Percentiles rank a stretch among this genome's conserved stretches.
These are phyloP conservation scores for Apiotrichum brassicae DNA, from an alignment of 1,284 basidiomycete genomes.

Conservation along the genomic window DNA sequence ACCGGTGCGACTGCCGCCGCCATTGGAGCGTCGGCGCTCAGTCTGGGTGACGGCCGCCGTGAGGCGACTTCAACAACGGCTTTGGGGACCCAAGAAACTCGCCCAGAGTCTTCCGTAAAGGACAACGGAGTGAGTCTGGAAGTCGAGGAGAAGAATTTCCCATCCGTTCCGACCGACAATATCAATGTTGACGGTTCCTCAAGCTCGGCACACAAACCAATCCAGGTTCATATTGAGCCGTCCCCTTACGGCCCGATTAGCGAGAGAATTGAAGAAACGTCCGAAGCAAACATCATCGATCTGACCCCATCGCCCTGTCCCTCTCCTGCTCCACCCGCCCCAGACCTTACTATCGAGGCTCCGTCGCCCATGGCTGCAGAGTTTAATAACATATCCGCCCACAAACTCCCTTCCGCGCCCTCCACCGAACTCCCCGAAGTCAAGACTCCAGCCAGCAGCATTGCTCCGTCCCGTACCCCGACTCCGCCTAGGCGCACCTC, in stretches of 20 bases:
- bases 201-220: conserved; percentile 10
- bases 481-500: conserved; percentile 5
- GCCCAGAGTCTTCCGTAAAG: conserved; percentile 1
- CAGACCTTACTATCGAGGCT: conserved; percentile 1
- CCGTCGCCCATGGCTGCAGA: neutral
- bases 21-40: neutral
- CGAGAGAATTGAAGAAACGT: no score
- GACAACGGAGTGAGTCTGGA: conserved; percentile 2
- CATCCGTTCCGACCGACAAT: neutral
- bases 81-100: neutral
- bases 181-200: conserved; percentile 1
- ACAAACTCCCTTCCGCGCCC: conserved; percentile 4
- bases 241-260: conserved; percentile 17
- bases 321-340: neutral
- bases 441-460: neutral
- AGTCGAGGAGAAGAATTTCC: conserved; percentile 4
- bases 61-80: neutral
- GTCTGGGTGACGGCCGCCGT: neutral
- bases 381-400: neutral
- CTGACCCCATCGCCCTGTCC: neutral
- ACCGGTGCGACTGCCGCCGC: neutral
- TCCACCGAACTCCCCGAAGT: conserved; percentile 2
- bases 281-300: neutral
- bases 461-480: neutral
- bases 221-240: conserved; percentile 39